A percentile compares a stretch with the other conserved stretches of the same genome.
These are phyloP conservation scores for Aspergillus spinulosporus DNA, from an alignment of 2,329 filamentous ascomycete species.

Conservation along the genomic window DNA sequence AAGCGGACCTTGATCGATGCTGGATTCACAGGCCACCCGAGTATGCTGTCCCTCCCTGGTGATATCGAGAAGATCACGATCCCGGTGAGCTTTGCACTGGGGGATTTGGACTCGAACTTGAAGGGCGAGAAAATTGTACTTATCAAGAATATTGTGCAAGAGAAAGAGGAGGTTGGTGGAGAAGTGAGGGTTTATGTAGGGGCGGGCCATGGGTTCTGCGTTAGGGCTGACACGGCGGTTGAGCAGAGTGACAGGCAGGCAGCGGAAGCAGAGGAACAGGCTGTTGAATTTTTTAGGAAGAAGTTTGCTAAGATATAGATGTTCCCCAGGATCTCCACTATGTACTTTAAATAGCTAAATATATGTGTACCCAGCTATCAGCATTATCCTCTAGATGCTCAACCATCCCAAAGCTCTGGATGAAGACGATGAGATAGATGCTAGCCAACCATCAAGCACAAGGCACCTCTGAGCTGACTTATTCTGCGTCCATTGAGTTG, in stretches of 20 bases:
- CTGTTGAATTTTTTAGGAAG: conserved; percentile 23
- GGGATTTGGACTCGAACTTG: conserved; percentile 23
- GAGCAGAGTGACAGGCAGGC: conserved; percentile 23
- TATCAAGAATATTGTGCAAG: conserved; percentile 25
- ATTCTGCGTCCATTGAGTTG: too few species aligned
- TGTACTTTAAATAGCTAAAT: too few species aligned
- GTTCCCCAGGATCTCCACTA: too few species aligned
- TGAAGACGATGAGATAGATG: too few species aligned
- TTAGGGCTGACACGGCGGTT: conserved; percentile 26
- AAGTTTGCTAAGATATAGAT: conserved; percentile 13
- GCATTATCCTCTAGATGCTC: too few species aligned
- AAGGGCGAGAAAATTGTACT: conserved; percentile 22
- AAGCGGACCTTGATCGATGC: conserved; percentile 49
- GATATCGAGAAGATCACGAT: conserved; percentile 44
- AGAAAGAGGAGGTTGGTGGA: conserved; percentile 24
- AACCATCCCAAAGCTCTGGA: too few species aligned
- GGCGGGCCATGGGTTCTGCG: conserved; percentile 32
- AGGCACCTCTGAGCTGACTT: too few species aligned
- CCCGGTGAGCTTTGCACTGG: conserved; percentile 28
- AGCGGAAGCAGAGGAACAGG: conserved; percentile 29
- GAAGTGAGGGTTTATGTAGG: conserved; percentile 31
- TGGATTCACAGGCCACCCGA: conserved; percentile 57
- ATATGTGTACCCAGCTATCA: too few species aligned
- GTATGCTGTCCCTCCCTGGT: conserved; percentile 47
- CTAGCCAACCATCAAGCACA: too few species aligned